Evolutionary conservation across 202 grass and related monocot genomes (phyloP).

Genomic region (Setaria italica): DNA sequence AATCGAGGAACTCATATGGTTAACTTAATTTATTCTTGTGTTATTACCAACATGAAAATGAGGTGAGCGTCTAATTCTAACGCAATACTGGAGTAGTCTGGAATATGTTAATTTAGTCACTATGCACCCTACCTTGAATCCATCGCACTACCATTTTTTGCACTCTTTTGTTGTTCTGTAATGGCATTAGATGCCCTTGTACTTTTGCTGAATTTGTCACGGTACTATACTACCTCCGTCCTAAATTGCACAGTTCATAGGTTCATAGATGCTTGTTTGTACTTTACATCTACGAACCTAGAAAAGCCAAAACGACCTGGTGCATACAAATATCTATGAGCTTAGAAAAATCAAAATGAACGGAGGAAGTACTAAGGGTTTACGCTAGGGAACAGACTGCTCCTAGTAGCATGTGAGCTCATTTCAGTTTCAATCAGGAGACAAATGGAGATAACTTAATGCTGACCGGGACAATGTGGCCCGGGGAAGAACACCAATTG

Average conservation of each 20-base stretch:
- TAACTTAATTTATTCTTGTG: not conserved
- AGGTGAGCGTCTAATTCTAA: not conserved
- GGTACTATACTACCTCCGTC: too few relatives aligned
- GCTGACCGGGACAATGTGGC: not conserved
- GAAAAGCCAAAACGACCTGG: too few relatives aligned
- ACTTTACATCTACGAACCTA: too few relatives aligned
- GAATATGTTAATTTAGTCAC: not conserved
- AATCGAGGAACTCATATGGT: too few relatives aligned
- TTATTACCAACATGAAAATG: not conserved
- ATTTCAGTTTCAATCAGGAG: slow-evolving; percentile 14
- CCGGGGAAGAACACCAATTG: not conserved
- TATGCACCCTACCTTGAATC: not conserved
- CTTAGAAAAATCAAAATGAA: too few relatives aligned
- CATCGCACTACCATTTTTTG: not conserved
- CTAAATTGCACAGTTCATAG: too few relatives aligned
- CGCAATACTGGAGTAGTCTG: not conserved
- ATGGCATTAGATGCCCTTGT: not conserved
- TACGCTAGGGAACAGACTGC: too few relatives aligned
- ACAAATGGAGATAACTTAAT: not conserved
- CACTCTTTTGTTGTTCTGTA: not conserved
- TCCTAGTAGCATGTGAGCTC: not conserved
- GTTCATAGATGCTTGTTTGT: too few relatives aligned
- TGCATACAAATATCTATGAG: too few relatives aligned
- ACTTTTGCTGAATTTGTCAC: not conserved
- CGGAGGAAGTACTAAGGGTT: too few relatives aligned